A percentile compares a stretch with the other conserved stretches of the same genome.
Evolutionary conservation across 2,329 filamentous ascomycete genomes (phyloP).

Genomic region (Thielaviopsis euricoi): DNA sequence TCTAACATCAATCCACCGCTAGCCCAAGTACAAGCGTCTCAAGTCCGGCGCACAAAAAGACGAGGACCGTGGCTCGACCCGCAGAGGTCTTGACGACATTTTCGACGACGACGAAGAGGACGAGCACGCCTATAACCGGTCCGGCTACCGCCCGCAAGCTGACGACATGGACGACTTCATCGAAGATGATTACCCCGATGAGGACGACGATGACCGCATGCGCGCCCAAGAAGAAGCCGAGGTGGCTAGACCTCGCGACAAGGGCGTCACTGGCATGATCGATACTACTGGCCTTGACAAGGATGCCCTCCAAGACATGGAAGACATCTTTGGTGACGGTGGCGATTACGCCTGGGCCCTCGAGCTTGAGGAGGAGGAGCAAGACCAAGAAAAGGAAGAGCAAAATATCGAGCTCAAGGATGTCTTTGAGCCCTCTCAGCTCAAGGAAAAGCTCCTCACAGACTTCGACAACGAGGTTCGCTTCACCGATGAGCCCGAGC

Average conservation of each 20-base stretch:
- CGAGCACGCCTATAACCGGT: conserved; percentile 33
- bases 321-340: conserved; percentile 86
- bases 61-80: conserved; percentile 44
- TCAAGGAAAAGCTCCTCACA: conserved; percentile 85
- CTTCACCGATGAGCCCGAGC: conserved; percentile 75
- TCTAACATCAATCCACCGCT: background rate
- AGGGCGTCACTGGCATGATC: conserved; percentile 51
- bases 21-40: conserved; percentile 90
- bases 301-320: conserved; percentile 87
- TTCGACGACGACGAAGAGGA: conserved; percentile 82
- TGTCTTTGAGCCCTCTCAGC: conserved; percentile 91
- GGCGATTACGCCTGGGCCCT: conserved; percentile 93
- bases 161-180: conserved; percentile 94
- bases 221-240: conserved; percentile 72
- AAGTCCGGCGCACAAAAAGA: conserved; percentile 79
- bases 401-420: conserved; percentile 87
- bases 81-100: conserved; percentile 72
- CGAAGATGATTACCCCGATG: conserved; percentile 83
- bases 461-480: conserved; percentile 90
- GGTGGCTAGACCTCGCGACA: conserved; percentile 64
- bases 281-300: conserved; percentile 80
- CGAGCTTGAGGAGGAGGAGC: conserved; percentile 72
- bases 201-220: conserved; percentile 55
- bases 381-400: conserved; percentile 61
- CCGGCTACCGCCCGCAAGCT: conserved; percentile 40